Base-by-base conservation (phyloP, 805 yeast genomes). In the Saturnispora kantuleensis region DNA sequence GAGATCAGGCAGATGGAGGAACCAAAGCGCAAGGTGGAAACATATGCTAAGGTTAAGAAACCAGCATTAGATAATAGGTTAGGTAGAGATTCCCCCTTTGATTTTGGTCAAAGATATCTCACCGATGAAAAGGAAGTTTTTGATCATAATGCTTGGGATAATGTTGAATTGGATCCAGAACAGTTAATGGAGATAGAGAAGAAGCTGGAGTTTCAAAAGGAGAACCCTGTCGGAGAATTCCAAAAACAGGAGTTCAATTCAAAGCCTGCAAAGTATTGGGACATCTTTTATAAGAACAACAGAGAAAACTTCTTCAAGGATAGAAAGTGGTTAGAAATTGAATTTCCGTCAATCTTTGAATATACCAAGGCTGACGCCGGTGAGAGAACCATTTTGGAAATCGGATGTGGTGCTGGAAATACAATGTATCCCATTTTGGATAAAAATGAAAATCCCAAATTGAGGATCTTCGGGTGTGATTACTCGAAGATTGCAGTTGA, bases 381-480 rank as follows among this genome's bases (percentile, higher is more conserved):
- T n/a, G 76, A 81, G 4, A 71, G 73, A 17, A 77, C 81, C 3
- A 81, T 93, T 31, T 71, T 93, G 45, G 98, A 93, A 63, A 82
- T 93, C 39, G 98, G 98, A 3, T 93, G 98, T 66, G 98, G 98
- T 46, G 97, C 96, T 5, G 98, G 98, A 10, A 93, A 93, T 62
- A 93, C 98, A 0, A 75, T 93, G 69, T 93, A 83, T 62, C 98
- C 98, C 4, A 81, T 93, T 16, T 66, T 93, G 47, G 73, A 73
- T 45, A 88, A 83, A 54, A 93, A 93, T 60, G 71, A 84, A 60
- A 93, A 93, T 64, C 79, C 80, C n/a, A 64, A 79, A 26, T 66
- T 93, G 42, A 73, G 67, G 52, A 76, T 93, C 7, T 73, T 77
- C 44, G 98, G 95, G 2, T 93, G 88, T 41, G 98, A 93, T 63